These are phyloP conservation scores for Chlorella variabilis DNA, from an alignment of 163 green algal species.

Conservation along the genomic window DNA sequence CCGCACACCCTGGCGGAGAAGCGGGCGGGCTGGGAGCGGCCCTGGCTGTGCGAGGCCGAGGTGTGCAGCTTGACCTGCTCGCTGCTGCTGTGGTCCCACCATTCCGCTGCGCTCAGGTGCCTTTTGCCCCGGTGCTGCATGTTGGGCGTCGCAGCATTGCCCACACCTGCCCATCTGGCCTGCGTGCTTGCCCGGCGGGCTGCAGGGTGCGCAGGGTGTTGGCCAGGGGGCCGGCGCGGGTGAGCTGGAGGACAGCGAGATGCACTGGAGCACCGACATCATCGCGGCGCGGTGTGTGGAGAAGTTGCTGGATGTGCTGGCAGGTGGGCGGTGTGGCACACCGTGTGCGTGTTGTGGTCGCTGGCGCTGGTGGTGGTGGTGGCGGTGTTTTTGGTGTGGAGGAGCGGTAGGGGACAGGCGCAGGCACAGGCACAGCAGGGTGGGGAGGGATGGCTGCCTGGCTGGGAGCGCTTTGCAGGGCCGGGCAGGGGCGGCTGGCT, in stretches of 20 bases:
- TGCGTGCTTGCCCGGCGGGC: neutral
- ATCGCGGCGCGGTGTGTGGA: conserved; percentile 34
- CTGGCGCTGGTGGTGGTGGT: neutral
- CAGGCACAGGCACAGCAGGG: too few relatives aligned
- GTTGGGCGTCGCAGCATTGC: too few relatives aligned
- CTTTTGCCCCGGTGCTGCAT: too few relatives aligned
- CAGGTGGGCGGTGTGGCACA: neutral
- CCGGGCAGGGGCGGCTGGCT: too few relatives aligned
- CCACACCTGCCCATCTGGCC: too few relatives aligned
- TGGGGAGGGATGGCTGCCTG: too few relatives aligned
- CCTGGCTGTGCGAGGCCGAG: conserved; percentile 33
- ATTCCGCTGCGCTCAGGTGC: too few relatives aligned
- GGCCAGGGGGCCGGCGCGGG: neutral
- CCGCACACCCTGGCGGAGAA: conserved; percentile 7
- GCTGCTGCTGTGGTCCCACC: neutral
- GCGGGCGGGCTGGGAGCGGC: conserved; percentile 18
- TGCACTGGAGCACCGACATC: conserved; percentile 33
- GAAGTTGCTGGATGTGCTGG: conserved; percentile 43
- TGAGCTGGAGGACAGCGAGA: neutral
- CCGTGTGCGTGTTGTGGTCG: too few relatives aligned
- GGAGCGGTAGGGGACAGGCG: too few relatives aligned
- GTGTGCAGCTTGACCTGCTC: neutral
- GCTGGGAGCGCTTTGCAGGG: too few relatives aligned
- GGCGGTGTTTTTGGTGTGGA: neutral
- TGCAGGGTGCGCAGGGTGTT: neutral